phyloP scores from a whole-genome alignment of 2,329 filamentous ascomycete genomes.

The Colletotrichum limetticola region DNA sequence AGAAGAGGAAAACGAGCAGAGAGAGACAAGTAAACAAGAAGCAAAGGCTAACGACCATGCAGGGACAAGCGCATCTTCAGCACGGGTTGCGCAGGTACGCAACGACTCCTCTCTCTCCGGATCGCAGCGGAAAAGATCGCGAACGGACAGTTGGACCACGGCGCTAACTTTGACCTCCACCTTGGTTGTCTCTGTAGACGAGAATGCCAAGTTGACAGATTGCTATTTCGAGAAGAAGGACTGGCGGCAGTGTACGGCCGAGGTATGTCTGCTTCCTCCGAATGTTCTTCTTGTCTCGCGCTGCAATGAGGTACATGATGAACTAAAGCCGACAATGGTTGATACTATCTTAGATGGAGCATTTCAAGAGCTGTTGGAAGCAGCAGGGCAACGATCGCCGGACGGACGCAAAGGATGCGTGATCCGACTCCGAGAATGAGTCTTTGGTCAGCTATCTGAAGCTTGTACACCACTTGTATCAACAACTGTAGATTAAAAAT shows the following conservation, averaged over 20 bases:
- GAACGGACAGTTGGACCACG: neutral
- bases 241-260: conserved; percentile 87
- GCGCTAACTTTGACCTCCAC: neutral
- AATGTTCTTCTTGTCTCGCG: neutral
- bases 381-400: conserved; percentile 85
- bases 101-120: neutral
- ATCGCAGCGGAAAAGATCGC: neutral
- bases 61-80: conserved; percentile 99
- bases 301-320: neutral
- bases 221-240: conserved; percentile 98
- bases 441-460: neutral
- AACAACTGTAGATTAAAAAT: neutral
- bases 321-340: neutral
- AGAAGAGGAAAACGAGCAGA: neutral
- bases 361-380: conserved; percentile 93
- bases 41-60: conserved; percentile 30
- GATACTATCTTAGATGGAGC: conserved; percentile 72
- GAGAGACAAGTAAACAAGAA: neutral
- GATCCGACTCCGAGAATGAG: neutral
- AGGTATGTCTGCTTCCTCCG: conserved; percentile 70
- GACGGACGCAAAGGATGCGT: conserved; percentile 78
- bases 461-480: neutral
- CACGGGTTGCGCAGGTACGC: conserved; percentile 88
- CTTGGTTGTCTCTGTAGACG: conserved; percentile 63
- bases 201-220: conserved; percentile 91